These are phyloP conservation scores for Theileria parva DNA, from an alignment of 169 alveolate genomes.

Conservation along the genomic window DNA sequence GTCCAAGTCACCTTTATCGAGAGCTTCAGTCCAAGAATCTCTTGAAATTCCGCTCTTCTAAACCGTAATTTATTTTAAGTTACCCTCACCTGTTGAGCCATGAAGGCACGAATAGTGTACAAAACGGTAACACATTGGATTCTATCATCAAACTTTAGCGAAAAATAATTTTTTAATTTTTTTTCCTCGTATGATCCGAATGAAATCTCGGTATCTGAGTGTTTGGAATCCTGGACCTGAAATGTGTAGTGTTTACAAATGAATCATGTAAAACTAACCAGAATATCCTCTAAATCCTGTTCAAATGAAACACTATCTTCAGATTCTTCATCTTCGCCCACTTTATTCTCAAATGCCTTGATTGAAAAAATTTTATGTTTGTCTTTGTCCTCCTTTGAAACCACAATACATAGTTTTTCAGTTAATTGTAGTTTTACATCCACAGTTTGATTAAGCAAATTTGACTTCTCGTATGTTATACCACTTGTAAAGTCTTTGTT, in stretches of 20 bases:
- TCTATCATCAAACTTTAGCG: constrained; percentile 29
- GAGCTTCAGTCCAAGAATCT: background rate
- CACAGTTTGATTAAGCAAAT: constrained; percentile 4
- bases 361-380: background rate
- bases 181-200: constrained; percentile 34
- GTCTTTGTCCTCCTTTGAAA: background rate
- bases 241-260: background rate
- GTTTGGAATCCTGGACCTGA: constrained; percentile 43
- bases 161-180: constrained; percentile 17
- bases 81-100: constrained; percentile 42
- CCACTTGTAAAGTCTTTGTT: constrained; percentile 26
- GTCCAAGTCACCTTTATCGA: constrained; percentile 10
- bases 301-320: background rate
- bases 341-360: background rate
- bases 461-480: background rate
- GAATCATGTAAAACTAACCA: constrained; percentile 22
- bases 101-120: constrained; percentile 25
- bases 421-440: background rate
- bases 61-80: background rate
- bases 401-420: constrained; percentile 1
- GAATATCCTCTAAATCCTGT: constrained; percentile 24
- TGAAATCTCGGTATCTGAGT: constrained; percentile 10
- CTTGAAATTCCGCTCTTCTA: background rate
- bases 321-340: background rate
- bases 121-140: constrained; percentile 13